phyloP scores from a whole-genome alignment of 495 filamentous ascomycete species.

The Aspergillus saccharolyticus region DNA sequence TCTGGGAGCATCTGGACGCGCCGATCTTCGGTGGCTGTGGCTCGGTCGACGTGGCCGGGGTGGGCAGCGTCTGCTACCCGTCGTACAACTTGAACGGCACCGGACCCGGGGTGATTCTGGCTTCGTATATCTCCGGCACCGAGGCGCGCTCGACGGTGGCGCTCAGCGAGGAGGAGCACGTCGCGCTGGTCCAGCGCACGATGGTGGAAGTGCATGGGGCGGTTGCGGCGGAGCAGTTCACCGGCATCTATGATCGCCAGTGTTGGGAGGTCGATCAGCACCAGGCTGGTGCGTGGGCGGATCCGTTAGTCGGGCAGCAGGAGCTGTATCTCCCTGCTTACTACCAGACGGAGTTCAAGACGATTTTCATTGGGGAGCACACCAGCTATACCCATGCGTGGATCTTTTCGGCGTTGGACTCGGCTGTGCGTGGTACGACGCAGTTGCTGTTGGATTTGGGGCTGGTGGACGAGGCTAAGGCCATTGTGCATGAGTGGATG shows the following conservation, averaged over 20 bases:
- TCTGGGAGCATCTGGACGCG: conserved; percentile 60
- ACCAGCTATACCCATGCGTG: conserved; percentile 71
- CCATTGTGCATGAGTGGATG: conserved; percentile 62
- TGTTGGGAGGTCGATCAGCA: conserved; percentile 57
- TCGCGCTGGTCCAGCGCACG: conserved; percentile 49
- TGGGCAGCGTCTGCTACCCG: conserved; percentile 59
- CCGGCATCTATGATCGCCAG: conserved; percentile 51
- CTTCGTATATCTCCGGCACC: conserved; percentile 47
- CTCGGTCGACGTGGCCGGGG: conserved; percentile 52
- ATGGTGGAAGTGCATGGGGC: conserved; percentile 60
- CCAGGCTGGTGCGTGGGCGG: conserved; percentile 51
- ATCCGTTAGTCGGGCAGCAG: conserved; percentile 54
- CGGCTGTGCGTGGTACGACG: conserved; percentile 58
- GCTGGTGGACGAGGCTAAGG: conserved; percentile 65
- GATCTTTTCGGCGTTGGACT: conserved; percentile 65
- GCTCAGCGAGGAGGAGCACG: conserved; percentile 48
- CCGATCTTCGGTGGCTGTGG: conserved; percentile 63
- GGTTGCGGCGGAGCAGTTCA: conserved; percentile 51
- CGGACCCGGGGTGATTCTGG: conserved; percentile 58
- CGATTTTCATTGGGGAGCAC: conserved; percentile 67
- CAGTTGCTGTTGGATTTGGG: conserved; percentile 64
- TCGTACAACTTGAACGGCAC: conserved; percentile 58
- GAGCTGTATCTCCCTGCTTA: conserved; percentile 63
- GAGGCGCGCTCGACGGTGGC: conserved; percentile 41
- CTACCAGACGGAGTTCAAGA: conserved; percentile 61